Evolutionary conservation across 257 asterid genomes (phyloP).

Genomic region (Gardenia jasminoides): DNA sequence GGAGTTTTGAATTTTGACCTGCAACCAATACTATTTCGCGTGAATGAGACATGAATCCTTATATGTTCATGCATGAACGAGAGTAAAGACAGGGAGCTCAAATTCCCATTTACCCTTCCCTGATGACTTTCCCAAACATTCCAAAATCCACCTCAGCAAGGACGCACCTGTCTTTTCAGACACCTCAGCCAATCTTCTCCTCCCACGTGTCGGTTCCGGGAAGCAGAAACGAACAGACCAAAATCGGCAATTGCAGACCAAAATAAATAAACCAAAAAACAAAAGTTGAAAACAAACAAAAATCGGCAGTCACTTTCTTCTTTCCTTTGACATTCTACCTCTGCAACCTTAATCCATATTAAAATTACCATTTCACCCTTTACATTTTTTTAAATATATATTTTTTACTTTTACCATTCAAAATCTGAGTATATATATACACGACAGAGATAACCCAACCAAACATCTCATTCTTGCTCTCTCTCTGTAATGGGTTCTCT

Average conservation of each 20-base stretch:
- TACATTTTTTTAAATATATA: neutral
- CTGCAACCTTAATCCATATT: slow-evolving; percentile 29
- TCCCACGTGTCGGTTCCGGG: slow-evolving; percentile 36
- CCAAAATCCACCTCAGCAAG: neutral
- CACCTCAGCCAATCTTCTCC: slow-evolving; percentile 13
- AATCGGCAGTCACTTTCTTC: slow-evolving; percentile 48
- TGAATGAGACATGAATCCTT: too few species aligned
- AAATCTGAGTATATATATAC: slow-evolving; percentile 18
- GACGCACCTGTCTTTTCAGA: neutral
- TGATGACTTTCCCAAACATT: too few species aligned
- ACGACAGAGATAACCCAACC: neutral
- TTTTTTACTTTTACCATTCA: slow-evolving; percentile 12
- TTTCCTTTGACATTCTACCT: slow-evolving; percentile 74
- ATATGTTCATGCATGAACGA: too few species aligned
- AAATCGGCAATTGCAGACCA: slow-evolving; percentile 45
- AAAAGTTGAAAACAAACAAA: neutral
- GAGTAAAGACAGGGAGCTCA: too few species aligned
- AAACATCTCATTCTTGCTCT: slow-evolving; percentile 17
- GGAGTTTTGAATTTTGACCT: too few species aligned
- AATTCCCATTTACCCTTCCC: too few species aligned
- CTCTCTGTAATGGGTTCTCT: slow-evolving; percentile 26
- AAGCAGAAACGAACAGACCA: slow-evolving; percentile 16
- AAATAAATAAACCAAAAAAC: slow-evolving; percentile 26
- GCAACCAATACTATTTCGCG: too few species aligned
- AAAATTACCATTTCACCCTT: slow-evolving; percentile 29